Base-by-base conservation (phyloP, 148 eudicot species). In the Rhododendron kiyosumense region DNA sequence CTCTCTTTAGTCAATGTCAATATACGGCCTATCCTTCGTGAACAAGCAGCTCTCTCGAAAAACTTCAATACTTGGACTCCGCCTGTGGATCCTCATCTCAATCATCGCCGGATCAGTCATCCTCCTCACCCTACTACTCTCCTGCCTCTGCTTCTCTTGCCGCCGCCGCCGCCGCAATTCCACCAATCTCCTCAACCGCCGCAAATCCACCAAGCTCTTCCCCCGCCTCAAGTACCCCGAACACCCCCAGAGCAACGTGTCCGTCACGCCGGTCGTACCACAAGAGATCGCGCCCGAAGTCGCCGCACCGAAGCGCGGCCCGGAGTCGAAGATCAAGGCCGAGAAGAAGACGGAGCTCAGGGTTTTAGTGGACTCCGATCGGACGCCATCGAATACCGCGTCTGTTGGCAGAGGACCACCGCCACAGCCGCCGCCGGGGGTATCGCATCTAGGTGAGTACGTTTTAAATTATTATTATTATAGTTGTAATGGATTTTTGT, bases 41-140 rank as follows among this genome's bases (percentile, higher is more conserved):
- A 90, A 94, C 94, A 81, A 90, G 22, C 88, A 94, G 89, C 93
- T 97, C 7, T 97, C 98, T 17, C 95, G 93, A 86, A 92, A 92
- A 34, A 95, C 99, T 6, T 92, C 98, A 43, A 95, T 97, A 51
- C 94, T 97, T 93, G 99, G 99, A 2, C 90, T 97, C n/a, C 91
- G 92, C 0, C 85, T 97, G 43, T 95, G 98, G 96, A 94, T 93
- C 7, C 98, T 97, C 82, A 92, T 97, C 91, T 95, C 98, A 61
- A 90, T 97, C 67, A 89, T 95, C 86, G 92, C 93, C 12, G 98
- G 98, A 32, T 95, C 94, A 28, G 83, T 89, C 15, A 93, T 97
- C 82, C 96, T 94, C 81, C 91, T 97, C 83, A 88, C 95, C 52
- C 94, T 97, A 30, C 93, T 97, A 90, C 93, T 69, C 36, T 95